Evolutionary conservation across 1,284 basidiomycete genomes (phyloP).

Genomic region (Apiotrichum laibachii): DNA sequence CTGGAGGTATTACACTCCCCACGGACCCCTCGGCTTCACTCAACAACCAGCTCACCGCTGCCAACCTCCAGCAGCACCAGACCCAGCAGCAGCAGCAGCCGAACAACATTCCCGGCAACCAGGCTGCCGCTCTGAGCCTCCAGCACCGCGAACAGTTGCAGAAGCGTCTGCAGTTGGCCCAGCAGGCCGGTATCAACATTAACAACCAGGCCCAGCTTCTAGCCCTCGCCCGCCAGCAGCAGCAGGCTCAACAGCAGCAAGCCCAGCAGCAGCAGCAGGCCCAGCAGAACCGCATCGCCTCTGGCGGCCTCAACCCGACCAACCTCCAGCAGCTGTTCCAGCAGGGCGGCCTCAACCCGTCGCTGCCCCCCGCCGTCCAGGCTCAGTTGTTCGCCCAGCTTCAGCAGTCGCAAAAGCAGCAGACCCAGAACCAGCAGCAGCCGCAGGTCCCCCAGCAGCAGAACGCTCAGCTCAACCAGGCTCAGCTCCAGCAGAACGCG

Average conservation of each 20-base stretch:
- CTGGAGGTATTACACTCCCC: neutral
- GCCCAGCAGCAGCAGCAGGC: slow-evolving; percentile 10
- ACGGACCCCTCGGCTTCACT: neutral
- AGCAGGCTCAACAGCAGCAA: slow-evolving; percentile 4
- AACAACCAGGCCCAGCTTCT: slow-evolving; percentile 6
- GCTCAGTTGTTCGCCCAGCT: slow-evolving; percentile 15
- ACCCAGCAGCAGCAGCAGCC: neutral
- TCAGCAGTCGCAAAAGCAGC: slow-evolving; percentile 7
- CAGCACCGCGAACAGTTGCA: slow-evolving; percentile 11
- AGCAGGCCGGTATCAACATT: slow-evolving; percentile 11
- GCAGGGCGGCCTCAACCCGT: slow-evolving; percentile 6
- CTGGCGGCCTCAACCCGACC: slow-evolving; percentile 6
- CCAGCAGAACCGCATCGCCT: slow-evolving; percentile 5
- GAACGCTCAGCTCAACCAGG: slow-evolving; percentile 3
- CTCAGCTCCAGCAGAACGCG: slow-evolving; percentile 6
- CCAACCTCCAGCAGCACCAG: slow-evolving; percentile 9
- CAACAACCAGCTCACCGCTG: slow-evolving; percentile 7
- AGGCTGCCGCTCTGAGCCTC: neutral
- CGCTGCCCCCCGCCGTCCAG: slow-evolving; percentile 13
- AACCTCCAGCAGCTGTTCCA: slow-evolving; percentile 18
- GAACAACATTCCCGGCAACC: neutral
- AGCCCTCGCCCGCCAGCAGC: neutral
- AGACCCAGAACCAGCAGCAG: slow-evolving; percentile 6
- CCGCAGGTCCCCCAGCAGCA: slow-evolving; percentile 7
- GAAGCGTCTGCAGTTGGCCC: slow-evolving; percentile 11